Evolutionary conservation across 305 asterid species (phyloP), one percentile per base, ranked within the genome.

Genomic region (Lippia alba): DNA sequence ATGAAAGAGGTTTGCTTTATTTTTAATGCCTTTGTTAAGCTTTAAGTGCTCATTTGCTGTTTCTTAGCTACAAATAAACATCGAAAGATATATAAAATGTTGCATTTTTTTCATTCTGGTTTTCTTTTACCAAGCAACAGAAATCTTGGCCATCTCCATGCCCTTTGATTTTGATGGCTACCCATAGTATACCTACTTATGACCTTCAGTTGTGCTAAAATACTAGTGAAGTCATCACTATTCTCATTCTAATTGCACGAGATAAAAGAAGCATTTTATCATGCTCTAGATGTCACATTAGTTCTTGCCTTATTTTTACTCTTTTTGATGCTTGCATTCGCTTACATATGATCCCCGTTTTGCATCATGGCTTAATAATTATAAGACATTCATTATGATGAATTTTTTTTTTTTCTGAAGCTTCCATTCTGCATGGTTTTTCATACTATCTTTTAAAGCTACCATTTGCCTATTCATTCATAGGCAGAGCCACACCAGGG

Each of bases 1-100:
- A 76, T 64, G 85, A 79, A 71, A 76, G 91, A 90, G 99, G 99
- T 94, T 56, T 58, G 89, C 66, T 82, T 73, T 61, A 50, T 75
- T 66, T 74, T 33, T 50, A 9, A 56, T 51, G 32, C 54, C 20
- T 56, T 48, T 61, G 7, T 18, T 11, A 36, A 19, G 57, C 65
- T 56, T 36, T 12, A 64, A n/a, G 63, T 57, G 67, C 17, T 60
- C 46, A 66, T 15, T 70, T 51, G 69, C 58, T 72, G 61, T n/a
- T 76, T 9, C 11, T 6, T 62, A 64, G 57, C 66, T 67, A 64
- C 32, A 12, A 30, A 61, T 59, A 63, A 61, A 18, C 40, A 41
- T 15, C 5, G 6, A 44, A 44, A 41, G 48, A 60, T 67, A 66
- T 64, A 33, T 70, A 2, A 19, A 10, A 48, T 66, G 44, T 24